Base-by-base conservation (phyloP, 2,329 filamentous ascomycete genomes). In the Fusarium ramigenum region DNA sequence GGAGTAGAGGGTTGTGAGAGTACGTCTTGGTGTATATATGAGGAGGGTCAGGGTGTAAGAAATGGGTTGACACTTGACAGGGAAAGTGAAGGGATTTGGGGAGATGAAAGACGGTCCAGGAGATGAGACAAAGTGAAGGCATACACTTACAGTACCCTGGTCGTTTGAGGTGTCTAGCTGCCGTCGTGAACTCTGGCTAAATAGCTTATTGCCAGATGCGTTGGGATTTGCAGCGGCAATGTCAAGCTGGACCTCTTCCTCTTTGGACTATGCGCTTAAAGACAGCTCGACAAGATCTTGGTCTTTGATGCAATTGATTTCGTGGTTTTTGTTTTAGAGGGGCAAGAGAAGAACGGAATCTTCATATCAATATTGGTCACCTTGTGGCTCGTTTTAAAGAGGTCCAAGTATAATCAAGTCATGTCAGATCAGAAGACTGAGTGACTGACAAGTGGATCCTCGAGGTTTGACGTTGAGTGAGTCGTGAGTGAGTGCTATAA, bases 361-460 rank as follows among this genome's bases (percentile, higher is more conserved):
- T 63, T 63, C 46, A 39, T 36, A 34, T 40, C 59, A 43, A 60
- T 32, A 63, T 59, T 63, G 46, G 46, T 40, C 54, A 58, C 56
- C 50, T 46, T 65, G 23, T 58, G 47, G 59, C 47, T 63, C 34
- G 54, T 60, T 74, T 72, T 63, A 66, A 62, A 61, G 44, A 72
- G 63, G 50, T 43, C 39, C 60, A 63, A 46, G 68, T 65, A 49
- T 62, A 59, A 43, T 66, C 60, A 60, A 69, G 60, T 60, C 60
- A 74, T 54, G 56, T 72, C 71, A 66, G 68, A 74, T 72, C 71
- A 69, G 71, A 62, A 69, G 58, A 65, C 53, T 47, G 54, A 69
- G 36, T 62, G 66, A 74, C 43, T 58, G 68, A 71, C 25, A 58
- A 60, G 68, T 74, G 71, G 72, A 72, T 66, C 68, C 60, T 44